These are phyloP conservation scores for Auricularia sp. DNA, from an alignment of 768 basidiomycete species.

Conservation along the genomic window DNA sequence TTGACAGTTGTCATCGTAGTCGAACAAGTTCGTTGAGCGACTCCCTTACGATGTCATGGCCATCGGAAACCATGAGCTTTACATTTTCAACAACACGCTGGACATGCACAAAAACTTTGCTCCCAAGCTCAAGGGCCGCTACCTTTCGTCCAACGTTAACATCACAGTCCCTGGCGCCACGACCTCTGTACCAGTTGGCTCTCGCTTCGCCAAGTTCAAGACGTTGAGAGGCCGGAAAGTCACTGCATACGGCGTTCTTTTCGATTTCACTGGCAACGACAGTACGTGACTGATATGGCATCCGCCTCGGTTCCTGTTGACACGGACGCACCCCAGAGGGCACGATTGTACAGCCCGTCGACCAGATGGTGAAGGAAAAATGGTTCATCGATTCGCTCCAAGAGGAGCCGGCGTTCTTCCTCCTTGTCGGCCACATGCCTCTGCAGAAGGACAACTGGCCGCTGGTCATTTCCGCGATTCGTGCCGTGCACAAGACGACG, in stretches of 20 bases:
- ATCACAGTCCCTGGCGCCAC: conserved; percentile 49
- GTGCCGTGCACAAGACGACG: conserved; percentile 57
- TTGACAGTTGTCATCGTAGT: conserved; percentile 24
- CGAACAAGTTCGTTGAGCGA: conserved; percentile 60
- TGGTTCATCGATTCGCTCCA: conserved; percentile 31
- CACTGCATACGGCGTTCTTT: conserved; percentile 74
- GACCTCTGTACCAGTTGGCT: conserved; percentile 23
- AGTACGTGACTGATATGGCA: conserved; percentile 3
- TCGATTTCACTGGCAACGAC: conserved; percentile 62
- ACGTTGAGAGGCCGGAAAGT: conserved; percentile 63
- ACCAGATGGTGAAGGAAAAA: conserved; percentile 63
- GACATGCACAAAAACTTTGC: conserved; percentile 68
- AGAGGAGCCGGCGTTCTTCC: conserved; percentile 75
- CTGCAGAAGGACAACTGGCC: conserved; percentile 63
- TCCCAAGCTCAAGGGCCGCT: conserved; percentile 55
- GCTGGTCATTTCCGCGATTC: conserved; percentile 60
- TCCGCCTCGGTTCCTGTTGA: neutral
- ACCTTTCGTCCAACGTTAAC: conserved; percentile 78
- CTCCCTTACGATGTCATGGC: conserved; percentile 75
- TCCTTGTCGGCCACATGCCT: conserved; percentile 78
- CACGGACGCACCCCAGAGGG: neutral
- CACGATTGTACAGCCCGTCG: conserved; percentile 56
- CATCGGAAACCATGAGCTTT: conserved; percentile 89
- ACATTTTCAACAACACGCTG: conserved; percentile 52
- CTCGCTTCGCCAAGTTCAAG: conserved; percentile 59